Evolutionary conservation across 106 monocot species (phyloP).

Genomic region (Dendrobium chrysotoxum): DNA sequence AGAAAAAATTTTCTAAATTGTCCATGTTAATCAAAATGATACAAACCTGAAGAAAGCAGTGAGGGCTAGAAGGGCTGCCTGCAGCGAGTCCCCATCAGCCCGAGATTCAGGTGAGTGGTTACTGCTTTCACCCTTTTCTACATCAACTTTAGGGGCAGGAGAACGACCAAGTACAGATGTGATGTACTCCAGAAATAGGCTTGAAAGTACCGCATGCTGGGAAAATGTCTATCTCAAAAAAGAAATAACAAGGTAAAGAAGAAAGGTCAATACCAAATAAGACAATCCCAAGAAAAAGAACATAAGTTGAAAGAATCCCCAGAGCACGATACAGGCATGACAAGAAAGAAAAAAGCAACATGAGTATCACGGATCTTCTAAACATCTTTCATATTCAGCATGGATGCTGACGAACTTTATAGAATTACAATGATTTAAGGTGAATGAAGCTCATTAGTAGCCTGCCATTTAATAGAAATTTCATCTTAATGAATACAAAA

Average conservation of each 20-base stretch:
- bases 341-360: background rate
- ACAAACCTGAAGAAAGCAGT: constrained; percentile 77
- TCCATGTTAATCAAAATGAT: constrained; percentile 1
- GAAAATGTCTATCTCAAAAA: constrained; percentile 65
- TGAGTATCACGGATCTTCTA: background rate
- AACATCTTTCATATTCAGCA: background rate
- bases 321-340: background rate
- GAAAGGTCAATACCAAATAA: background rate
- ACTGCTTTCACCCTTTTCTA: constrained; percentile 52
- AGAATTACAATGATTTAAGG: background rate
- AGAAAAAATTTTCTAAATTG: background rate
- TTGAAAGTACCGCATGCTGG: constrained; percentile 71
- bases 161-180: constrained; percentile 59
- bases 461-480: too few species aligned
- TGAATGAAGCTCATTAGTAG: background rate
- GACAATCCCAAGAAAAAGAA: background rate
- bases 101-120: constrained; percentile 30
- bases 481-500: too few species aligned
- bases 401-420: background rate
- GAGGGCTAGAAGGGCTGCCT: constrained; percentile 66
- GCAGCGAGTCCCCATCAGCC: constrained; percentile 43
- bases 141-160: constrained; percentile 29
- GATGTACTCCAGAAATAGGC: constrained; percentile 81
- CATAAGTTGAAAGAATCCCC: background rate
- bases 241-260: background rate